These are phyloP conservation scores for Glonium stellatum DNA, from an alignment of 495 filamentous ascomycete genomes.

Conservation along the genomic window DNA sequence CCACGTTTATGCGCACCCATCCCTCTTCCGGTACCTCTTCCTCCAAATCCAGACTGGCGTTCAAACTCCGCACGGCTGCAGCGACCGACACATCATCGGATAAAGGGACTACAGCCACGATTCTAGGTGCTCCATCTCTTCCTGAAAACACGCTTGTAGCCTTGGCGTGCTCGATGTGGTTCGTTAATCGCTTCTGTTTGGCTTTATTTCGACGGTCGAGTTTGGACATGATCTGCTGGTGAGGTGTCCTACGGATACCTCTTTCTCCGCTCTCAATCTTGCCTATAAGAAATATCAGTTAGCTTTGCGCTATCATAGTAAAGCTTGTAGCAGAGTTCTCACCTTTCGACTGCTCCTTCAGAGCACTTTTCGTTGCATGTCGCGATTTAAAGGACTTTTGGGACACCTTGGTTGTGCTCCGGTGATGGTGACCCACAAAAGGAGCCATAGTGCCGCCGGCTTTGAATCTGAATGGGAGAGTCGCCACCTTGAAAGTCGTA, in stretches of 20 bases:
- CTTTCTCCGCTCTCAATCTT: slow-evolving; percentile 53
- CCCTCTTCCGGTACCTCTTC: slow-evolving; percentile 55
- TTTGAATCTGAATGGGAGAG: slow-evolving; percentile 84
- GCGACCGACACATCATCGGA: slow-evolving; percentile 61
- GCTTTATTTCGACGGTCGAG: slow-evolving; percentile 88
- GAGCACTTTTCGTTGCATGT: slow-evolving; percentile 77
- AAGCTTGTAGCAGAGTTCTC: slow-evolving; percentile 8
- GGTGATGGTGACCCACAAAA: slow-evolving; percentile 69
- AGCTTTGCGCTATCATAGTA: background rate
- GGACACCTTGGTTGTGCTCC: slow-evolving; percentile 75
- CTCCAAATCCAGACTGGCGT: slow-evolving; percentile 69
- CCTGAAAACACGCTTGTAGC: slow-evolving; percentile 75
- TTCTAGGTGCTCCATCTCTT: slow-evolving; percentile 74
- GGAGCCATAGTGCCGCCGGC: slow-evolving; percentile 64
- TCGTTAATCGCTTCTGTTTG: slow-evolving; percentile 72
- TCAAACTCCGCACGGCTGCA: slow-evolving; percentile 61
- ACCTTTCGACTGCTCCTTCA: slow-evolving; percentile 82
- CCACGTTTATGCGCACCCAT: slow-evolving; percentile 59
- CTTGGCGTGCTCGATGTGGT: slow-evolving; percentile 70
- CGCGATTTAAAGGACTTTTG: slow-evolving; percentile 89
- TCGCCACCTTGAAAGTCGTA: slow-evolving; percentile 41
- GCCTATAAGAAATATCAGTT: slow-evolving; percentile 37
- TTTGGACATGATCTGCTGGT: slow-evolving; percentile 96
- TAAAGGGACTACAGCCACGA: slow-evolving; percentile 86
- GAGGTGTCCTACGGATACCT: slow-evolving; percentile 72